phyloP scores from a whole-genome alignment of 306 rosid species.

The Cicer chorassanicum region DNA sequence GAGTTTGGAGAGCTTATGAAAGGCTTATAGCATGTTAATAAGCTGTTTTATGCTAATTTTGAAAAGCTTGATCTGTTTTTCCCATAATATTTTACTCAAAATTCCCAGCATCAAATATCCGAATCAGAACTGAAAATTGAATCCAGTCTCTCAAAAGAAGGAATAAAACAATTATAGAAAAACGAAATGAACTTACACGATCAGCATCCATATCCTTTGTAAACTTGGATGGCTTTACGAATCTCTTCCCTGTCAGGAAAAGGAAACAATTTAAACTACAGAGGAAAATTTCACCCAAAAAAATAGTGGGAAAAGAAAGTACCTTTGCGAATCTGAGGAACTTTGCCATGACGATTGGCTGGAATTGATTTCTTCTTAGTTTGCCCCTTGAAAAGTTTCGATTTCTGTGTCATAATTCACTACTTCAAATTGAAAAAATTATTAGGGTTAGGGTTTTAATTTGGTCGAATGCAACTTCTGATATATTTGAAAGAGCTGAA shows the following conservation, averaged over 20 bases:
- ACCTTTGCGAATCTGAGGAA: conserved; percentile 69
- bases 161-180: background rate
- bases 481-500: background rate
- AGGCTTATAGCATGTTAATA: background rate
- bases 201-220: conserved; percentile 85
- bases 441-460: conserved; percentile 28
- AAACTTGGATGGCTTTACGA: conserved; percentile 69
- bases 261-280: background rate
- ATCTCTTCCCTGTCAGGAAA: conserved; percentile 64
- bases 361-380: conserved; percentile 75
- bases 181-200: conserved; percentile 57
- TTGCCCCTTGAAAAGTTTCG: conserved; percentile 73
- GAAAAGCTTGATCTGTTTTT: background rate
- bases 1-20: background rate
- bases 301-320: background rate
- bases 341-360: conserved; percentile 84
- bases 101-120: background rate
- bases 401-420: conserved; percentile 74
- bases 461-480: background rate
- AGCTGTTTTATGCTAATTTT: background rate
- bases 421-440: background rate
- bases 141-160: background rate
- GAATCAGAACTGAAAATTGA: conserved; percentile 15
- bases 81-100: background rate
- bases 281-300: background rate